A percentile compares a stretch with the other conserved stretches of the same genome.
Evolutionary conservation across 2,329 filamentous ascomycete species (phyloP).

Genomic region (Talaromyces sp.): DNA sequence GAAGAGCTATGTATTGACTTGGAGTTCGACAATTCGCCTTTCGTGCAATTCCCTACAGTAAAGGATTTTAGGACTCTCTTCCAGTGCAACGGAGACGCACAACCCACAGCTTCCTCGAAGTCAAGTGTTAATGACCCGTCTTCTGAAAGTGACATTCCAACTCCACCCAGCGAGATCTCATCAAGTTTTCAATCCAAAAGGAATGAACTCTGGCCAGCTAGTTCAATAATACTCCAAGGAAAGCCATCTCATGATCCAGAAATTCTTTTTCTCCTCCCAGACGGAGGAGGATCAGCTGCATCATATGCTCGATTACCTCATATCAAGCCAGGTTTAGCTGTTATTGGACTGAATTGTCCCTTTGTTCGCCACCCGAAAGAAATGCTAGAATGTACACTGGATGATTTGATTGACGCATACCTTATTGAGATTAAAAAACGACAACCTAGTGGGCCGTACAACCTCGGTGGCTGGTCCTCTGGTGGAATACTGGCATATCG

Average conservation of each 20-base stretch:
- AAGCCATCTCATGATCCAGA: conserved; percentile 36
- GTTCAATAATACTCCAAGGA: conserved; percentile 31
- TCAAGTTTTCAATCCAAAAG: not conserved
- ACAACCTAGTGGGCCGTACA: conserved; percentile 53
- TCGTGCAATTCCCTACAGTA: not conserved
- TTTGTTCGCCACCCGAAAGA: conserved; percentile 28
- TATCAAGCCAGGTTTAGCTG: conserved; percentile 32
- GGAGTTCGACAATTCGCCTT: not conserved
- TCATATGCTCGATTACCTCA: conserved; percentile 40
- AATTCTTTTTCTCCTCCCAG: conserved; percentile 39
- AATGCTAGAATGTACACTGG: not conserved
- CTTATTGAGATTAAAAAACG: conserved; percentile 34
- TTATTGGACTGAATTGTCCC: conserved; percentile 39
- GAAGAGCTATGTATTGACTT: conserved; percentile 8
- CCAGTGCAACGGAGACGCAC: not conserved
- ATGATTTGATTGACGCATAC: not conserved
- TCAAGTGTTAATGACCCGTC: not conserved
- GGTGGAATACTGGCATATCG: conserved; percentile 69
- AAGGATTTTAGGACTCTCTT: not conserved
- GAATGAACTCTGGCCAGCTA: not conserved
- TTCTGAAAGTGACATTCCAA: not conserved
- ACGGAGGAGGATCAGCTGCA: conserved; percentile 41
- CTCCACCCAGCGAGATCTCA: not conserved
- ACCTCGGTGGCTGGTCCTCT: conserved; percentile 67
- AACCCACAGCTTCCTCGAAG: not conserved